Base-by-base conservation (phyloP, 108 stramenopile genomes). In the Cyclotella distinguenda region DNA sequence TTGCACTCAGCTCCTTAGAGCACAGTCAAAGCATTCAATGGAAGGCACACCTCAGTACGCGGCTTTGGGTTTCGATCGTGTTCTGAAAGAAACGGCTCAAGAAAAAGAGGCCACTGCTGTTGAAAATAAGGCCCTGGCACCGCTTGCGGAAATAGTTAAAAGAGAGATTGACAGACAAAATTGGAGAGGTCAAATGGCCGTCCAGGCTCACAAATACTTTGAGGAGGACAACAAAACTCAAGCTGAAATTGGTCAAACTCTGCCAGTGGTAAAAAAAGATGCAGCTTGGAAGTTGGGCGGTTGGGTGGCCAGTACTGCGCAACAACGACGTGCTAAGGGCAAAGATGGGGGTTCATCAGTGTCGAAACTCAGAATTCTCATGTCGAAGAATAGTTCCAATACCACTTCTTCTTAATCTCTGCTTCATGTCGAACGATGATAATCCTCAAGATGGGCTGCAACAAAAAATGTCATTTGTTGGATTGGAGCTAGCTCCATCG, bases 171-270 rank as follows among this genome's bases (percentile, higher is more conserved):
- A 90, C 45, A 82, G 88, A 11, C 92, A 94, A 54, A 59, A 62
- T 22, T 90, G 87, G 89, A 84, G 92, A 48, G 87, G 92, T 35
- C 84, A 94, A 52, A 90, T 94, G 87, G 71, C 78, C 3, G 60
- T 51, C 10, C 60, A 84, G 44, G 82, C 88, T 11, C 89, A 75
- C 40, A 78, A 79, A 11, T 71, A 76, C 36, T 75, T 62, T 66
- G 77, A 84, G 57, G 58, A 61, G 44, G 74, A 73, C 13, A 53
- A 67, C 38, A 66, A 68, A 26, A 46, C 8, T 31, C 45, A 48
- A 42, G 21, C 78, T 36, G 89, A 80, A 50, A 72, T 86, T 68
- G 87, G 86, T 3, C 83, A 90, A 32, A 88, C 89, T 1, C 66
- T 94, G 15, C 93, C 89, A 40, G 60, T 90, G 11, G 80, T 94